A percentile compares a stretch with the other conserved stretches of the same genome.
phyloP scores from a whole-genome alignment of 1,139 yeast genomes.

The Blastobotrys raffinosifermentans region DNA sequence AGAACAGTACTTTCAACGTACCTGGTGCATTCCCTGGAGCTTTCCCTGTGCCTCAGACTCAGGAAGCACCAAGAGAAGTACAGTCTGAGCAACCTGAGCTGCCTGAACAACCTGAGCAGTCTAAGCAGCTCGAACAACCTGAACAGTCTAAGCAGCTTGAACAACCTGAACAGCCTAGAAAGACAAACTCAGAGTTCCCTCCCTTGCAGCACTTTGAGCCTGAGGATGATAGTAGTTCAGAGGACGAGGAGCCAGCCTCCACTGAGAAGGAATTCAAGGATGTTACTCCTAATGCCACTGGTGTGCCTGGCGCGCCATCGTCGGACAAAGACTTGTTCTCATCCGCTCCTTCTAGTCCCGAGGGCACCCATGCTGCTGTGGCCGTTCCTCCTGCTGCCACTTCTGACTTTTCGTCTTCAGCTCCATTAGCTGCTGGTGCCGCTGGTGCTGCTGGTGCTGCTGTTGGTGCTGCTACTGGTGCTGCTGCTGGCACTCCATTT shows the following conservation, averaged over 20 bases:
- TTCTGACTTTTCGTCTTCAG: slow-evolving; percentile 29
- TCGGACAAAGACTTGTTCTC: slow-evolving; percentile 12
- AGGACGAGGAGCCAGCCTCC: slow-evolving; percentile 37
- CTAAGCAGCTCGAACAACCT: too few relatives aligned
- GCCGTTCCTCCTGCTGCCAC: slow-evolving; percentile 11
- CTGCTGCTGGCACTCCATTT: slow-evolving; percentile 9
- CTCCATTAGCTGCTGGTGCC: slow-evolving; percentile 4
- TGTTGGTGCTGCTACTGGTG: slow-evolving; percentile 9
- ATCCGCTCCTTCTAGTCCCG: slow-evolving; percentile 3
- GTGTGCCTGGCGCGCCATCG: too few relatives aligned
- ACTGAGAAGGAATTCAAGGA: too few relatives aligned
- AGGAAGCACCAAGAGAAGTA: too few relatives aligned
- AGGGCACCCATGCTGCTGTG: slow-evolving; percentile 1
- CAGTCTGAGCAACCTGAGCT: too few relatives aligned
- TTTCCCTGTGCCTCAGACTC: too few relatives aligned
- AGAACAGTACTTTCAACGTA: too few relatives aligned
- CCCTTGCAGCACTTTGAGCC: slow-evolving; percentile 62
- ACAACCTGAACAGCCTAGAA: slow-evolving; percentile 15
- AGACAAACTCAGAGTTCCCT: slow-evolving; percentile 52
- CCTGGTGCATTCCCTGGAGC: too few relatives aligned
- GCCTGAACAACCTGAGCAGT: too few relatives aligned
- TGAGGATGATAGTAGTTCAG: slow-evolving; percentile 47
- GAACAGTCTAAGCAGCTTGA: too few relatives aligned
- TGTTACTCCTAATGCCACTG: too few relatives aligned
- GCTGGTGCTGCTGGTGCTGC: slow-evolving; percentile 8